Conservation (phyloP, 805 yeast species). For the Candida bentonensis region DNA sequence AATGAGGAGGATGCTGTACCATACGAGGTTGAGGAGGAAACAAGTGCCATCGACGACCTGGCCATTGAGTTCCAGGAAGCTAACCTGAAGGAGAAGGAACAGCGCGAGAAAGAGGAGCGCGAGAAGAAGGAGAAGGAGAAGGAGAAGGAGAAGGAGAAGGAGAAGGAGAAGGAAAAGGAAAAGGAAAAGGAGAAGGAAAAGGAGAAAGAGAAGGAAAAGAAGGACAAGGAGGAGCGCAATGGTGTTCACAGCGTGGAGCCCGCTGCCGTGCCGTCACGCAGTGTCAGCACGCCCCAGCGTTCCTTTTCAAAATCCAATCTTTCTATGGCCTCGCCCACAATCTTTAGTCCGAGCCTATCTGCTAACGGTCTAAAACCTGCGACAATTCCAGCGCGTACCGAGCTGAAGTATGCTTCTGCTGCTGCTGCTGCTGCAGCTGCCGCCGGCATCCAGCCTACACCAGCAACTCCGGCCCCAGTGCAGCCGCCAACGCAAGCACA, state of each 20-base stretch:
- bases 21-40: slow-evolving; percentile 18
- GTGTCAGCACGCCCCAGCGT: slow-evolving; percentile 2
- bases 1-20: slow-evolving; percentile 34
- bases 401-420: slow-evolving; percentile 40
- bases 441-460: slow-evolving; percentile 3
- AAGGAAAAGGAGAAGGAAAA: slow-evolving; percentile 6
- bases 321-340: slow-evolving; percentile 3
- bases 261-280: neutral
- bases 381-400: slow-evolving; percentile 37
- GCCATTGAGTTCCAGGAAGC: slow-evolving; percentile 23
- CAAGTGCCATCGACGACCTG: slow-evolving; percentile 21
- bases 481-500: slow-evolving; percentile 3
- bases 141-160: slow-evolving; percentile 11
- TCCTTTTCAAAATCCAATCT: neutral
- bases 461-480: slow-evolving; percentile 2
- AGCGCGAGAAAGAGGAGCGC: slow-evolving; percentile 12
- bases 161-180: slow-evolving; percentile 2
- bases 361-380: slow-evolving; percentile 33
- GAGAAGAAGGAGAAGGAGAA: slow-evolving; percentile 12
- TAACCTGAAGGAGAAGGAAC: slow-evolving; percentile 19
- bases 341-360: slow-evolving; percentile 1
- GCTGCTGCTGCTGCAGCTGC: slow-evolving; percentile 25
- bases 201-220: neutral
- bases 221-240: neutral
- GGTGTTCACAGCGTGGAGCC: neutral